Conservation (phyloP, 176 grass and related monocot genomes). For the Neostapfia colusana region DNA sequence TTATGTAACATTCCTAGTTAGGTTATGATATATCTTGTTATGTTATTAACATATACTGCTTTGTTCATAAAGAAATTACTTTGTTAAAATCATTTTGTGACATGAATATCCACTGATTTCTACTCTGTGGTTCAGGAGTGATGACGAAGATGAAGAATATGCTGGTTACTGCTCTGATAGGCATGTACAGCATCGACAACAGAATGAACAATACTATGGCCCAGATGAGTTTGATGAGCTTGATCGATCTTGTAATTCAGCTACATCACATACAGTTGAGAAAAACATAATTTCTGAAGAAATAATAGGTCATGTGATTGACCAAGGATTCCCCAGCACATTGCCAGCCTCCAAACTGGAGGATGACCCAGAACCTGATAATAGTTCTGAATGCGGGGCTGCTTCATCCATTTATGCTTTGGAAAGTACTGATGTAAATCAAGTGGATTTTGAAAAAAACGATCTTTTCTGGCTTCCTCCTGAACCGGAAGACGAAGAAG, state of each 20-base stretch:
- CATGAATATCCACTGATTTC: constrained; percentile 16
- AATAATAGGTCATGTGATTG: constrained; percentile 29
- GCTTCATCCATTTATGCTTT: constrained; percentile 83
- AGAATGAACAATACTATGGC: constrained; percentile 56
- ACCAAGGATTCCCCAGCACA: constrained; percentile 38
- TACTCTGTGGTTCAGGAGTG: constrained; percentile 54
- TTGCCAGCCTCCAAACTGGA: constrained; percentile 55
- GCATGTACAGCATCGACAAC: constrained; percentile 45
- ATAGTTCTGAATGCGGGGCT: constrained; percentile 74
- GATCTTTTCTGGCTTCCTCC: constrained; percentile 84
- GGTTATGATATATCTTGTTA: constrained; percentile 10
- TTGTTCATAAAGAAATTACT: constrained; percentile 8
- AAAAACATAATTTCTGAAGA: constrained; percentile 58
- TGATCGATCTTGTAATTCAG: constrained; percentile 47
- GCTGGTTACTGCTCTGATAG: constrained; percentile 56
- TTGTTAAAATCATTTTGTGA: neutral
- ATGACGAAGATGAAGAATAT: constrained; percentile 75
- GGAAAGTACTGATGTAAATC: constrained; percentile 56
- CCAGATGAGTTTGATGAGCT: constrained; percentile 61
- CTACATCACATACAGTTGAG: constrained; percentile 37
- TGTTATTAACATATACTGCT: constrained; percentile 4
- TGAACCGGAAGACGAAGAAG: constrained; percentile 78
- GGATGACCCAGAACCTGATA: constrained; percentile 76
- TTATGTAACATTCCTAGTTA: constrained; percentile 1
- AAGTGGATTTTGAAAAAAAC: constrained; percentile 85